Conservation (phyloP, 2,329 filamentous ascomycete genomes). For the Fusarium tupiense region DNA sequence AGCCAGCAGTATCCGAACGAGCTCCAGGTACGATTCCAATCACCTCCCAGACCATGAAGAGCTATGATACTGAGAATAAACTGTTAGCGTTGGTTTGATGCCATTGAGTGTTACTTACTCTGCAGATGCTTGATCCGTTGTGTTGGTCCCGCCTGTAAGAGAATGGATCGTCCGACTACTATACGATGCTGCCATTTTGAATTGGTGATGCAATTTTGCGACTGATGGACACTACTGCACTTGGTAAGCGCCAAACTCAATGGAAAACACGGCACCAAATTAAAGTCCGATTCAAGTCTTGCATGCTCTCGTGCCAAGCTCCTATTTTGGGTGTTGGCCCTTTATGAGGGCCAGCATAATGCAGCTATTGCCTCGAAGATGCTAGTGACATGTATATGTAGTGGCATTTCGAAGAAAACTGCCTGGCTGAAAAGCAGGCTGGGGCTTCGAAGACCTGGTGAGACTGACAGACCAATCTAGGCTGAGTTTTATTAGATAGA, state of each 20-base stretch:
- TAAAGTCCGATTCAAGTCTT: not conserved
- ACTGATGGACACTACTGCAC: not conserved
- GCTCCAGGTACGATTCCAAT: not conserved
- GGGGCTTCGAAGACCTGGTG: not conserved
- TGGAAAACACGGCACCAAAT: not conserved
- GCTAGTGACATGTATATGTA: not conserved
- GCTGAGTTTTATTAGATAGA: not conserved
- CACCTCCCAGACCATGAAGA: not conserved
- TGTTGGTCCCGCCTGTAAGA: not conserved
- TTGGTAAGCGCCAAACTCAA: too few relatives aligned
- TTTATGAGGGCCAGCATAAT: not conserved
- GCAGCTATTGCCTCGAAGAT: not conserved
- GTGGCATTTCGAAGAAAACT: not conserved
- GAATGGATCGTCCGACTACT: not conserved
- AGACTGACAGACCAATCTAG: not conserved
- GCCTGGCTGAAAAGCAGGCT: not conserved
- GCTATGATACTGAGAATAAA: not conserved
- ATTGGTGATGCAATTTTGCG: not conserved
- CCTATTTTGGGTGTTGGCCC: not conserved
- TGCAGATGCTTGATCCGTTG: not conserved
- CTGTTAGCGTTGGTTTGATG: not conserved
- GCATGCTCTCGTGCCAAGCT: not conserved
- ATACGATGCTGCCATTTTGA: not conserved
- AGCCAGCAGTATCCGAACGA: not conserved
- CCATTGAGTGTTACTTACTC: not conserved